Base-by-base conservation (phyloP, 2,329 filamentous ascomycete species). In the Microascus cirrosus region DNA sequence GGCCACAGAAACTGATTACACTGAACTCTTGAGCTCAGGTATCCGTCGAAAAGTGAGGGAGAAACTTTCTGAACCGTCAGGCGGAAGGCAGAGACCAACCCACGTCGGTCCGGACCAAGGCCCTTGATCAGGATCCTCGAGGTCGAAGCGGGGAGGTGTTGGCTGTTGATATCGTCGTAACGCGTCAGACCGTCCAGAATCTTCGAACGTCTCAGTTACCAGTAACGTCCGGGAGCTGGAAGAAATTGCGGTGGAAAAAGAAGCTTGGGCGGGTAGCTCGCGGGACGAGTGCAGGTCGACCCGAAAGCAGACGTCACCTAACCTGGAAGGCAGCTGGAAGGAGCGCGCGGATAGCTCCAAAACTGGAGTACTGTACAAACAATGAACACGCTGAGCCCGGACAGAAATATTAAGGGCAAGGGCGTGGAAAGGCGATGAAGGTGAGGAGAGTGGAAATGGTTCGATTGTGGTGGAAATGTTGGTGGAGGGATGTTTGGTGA, bases 221-320 rank as follows among this genome's bases (percentile, higher is more conserved):
- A 20, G 28, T 32, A 22, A n/a, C 6, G 5, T 24, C 24, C 45
- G 22, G 45, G 11, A 3, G 20, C 12, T 24, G 15, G 8, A 25
- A 28, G 2, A 22, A 32, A 24, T 15, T 22, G 32, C 20, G 28
- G 25, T 18, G 42, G 28, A 13, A 50, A 50, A 53, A 50, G 35
- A 58, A 58, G 48, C 48, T 48, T 15, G 45, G 34, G 56, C 24
- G 50, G 34, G 48, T 34, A 53, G 56, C n/a, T 54, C 35, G 56
- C 45, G 56, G 56, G 68, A 67, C 69, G 69, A 65, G 72, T 74
- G 72, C 72, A 74, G 70, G 70, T 69, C 72, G 70, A 66, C 70
- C 56, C 66, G 64, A 61, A 63, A 68, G 67, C 63, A 72, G 70
- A 71, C 64, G 62, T 65, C 65, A 65, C 58, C 36, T 15, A 53